These are phyloP conservation scores for Daedalea quercina DNA, from an alignment of 768 basidiomycete genomes.

Conservation along the genomic window DNA sequence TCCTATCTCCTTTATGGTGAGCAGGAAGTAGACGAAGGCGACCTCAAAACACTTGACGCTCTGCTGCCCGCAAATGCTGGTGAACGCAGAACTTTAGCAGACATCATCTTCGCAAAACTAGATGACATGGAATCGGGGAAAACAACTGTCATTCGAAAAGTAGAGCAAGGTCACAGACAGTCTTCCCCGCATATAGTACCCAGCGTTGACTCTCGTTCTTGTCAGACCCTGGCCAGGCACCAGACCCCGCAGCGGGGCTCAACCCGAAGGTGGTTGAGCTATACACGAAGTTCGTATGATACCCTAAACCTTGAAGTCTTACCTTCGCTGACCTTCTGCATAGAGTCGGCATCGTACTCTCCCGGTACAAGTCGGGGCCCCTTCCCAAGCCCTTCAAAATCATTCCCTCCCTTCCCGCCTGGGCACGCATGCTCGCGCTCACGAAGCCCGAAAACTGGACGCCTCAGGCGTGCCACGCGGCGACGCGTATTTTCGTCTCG, in stretches of 20 bases:
- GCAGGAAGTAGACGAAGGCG: slow-evolving; percentile 86
- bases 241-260: slow-evolving; percentile 80
- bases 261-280: slow-evolving; percentile 91
- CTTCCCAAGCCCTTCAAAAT: slow-evolving; percentile 98
- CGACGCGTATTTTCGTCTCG: slow-evolving; percentile 92
- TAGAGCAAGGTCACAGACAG: slow-evolving; percentile 41
- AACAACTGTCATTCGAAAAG: slow-evolving; percentile 51
- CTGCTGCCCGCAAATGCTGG: slow-evolving; percentile 69
- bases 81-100: slow-evolving; percentile 84
- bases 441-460: slow-evolving; percentile 94
- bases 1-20: not conserved
- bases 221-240: slow-evolving; percentile 39
- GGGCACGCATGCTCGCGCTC: slow-evolving; percentile 92
- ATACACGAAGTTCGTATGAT: slow-evolving; percentile 75
- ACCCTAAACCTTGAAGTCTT: not conserved
- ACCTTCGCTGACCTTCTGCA: slow-evolving; percentile 6
- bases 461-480: slow-evolving; percentile 89
- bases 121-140: slow-evolving; percentile 54
- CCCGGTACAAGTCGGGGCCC: slow-evolving; percentile 87
- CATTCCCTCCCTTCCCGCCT: slow-evolving; percentile 89
- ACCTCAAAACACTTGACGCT: slow-evolving; percentile 80
- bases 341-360: slow-evolving; percentile 83
- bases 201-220: not conserved
- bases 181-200: slow-evolving; percentile 5
- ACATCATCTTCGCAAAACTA: slow-evolving; percentile 94